Evolutionary conservation across 495 filamentous ascomycete species (phyloP).

Genomic region (Chaetomidium leptoderma): DNA sequence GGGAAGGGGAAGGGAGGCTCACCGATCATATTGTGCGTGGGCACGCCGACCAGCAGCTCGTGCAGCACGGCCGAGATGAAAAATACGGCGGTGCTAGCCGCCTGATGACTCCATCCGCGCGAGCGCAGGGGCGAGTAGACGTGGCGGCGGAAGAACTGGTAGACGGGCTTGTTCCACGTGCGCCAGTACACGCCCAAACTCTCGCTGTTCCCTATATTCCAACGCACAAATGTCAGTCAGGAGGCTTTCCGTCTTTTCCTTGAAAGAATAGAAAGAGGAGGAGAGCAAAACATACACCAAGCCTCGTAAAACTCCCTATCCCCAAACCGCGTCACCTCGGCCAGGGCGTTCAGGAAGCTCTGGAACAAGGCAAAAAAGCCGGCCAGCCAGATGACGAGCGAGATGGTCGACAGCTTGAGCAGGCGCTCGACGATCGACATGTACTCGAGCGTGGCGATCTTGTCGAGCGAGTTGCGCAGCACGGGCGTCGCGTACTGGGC

Average conservation of each 20-base stretch:
- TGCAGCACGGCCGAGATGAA: conserved; percentile 81
- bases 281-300: conserved; percentile 58
- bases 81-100: conserved; percentile 76
- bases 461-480: conserved; percentile 80
- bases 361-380: conserved; percentile 98
- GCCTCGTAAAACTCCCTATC: conserved; percentile 93
- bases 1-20: conserved; percentile 23
- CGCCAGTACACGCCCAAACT: conserved; percentile 88
- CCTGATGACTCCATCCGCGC: conserved; percentile 64
- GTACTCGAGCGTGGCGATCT: conserved; percentile 76
- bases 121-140: conserved; percentile 81
- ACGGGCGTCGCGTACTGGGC: conserved; percentile 92
- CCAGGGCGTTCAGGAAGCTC: conserved; percentile 78
- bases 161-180: conserved; percentile 95
- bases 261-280: neutral
- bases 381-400: conserved; percentile 89
- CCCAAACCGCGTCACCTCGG: conserved; percentile 83
- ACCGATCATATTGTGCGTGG: conserved; percentile 93
- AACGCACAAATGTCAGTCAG: neutral
- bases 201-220: conserved; percentile 62
- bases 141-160: conserved; percentile 91
- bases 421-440: conserved; percentile 78
- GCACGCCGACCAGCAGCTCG: conserved; percentile 88
- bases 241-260: neutral
- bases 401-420: conserved; percentile 92